Conservation (phyloP, 1,284 basidiomycete genomes). For the Calocybe gambosa region DNA sequence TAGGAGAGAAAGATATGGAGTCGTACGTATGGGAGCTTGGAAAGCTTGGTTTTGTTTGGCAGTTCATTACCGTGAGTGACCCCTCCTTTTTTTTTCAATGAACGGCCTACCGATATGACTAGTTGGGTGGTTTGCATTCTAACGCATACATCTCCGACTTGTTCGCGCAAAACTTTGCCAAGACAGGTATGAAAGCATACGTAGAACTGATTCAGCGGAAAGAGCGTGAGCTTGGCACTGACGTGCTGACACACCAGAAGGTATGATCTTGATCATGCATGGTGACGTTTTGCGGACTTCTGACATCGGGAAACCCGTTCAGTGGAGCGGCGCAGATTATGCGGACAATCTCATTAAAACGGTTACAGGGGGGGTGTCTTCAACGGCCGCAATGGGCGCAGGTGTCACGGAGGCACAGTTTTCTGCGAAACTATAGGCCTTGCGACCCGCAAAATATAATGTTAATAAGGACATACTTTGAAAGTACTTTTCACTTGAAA, state of each 20-base stretch:
- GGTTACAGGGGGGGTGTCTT: constrained; percentile 92
- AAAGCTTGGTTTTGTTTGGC: constrained; percentile 93
- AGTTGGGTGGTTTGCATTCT: constrained; percentile 95
- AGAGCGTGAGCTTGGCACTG: constrained; percentile 86
- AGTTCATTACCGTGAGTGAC: constrained; percentile 88
- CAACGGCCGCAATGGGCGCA: constrained; percentile 92
- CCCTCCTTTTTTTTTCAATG: too few relatives aligned
- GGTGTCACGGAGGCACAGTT: constrained; percentile 94
- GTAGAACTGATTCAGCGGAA: constrained; percentile 80
- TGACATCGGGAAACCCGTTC: constrained; percentile 13
- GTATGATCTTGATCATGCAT: constrained; percentile 26
- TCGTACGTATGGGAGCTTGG: constrained; percentile 90
- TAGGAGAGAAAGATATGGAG: constrained; percentile 83
- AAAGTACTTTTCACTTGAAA: too few relatives aligned
- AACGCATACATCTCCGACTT: constrained; percentile 96
- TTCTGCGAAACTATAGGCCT: constrained; percentile 46
- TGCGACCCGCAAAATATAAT: too few relatives aligned
- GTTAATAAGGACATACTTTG: too few relatives aligned
- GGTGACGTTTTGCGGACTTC: constrained; percentile 7
- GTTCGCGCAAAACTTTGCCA: constrained; percentile 84
- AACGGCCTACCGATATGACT: constrained; percentile 14
- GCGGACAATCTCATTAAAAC: constrained; percentile 91
- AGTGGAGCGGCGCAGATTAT: constrained; percentile 96
- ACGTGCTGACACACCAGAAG: constrained; percentile 89
- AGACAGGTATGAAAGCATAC: constrained; percentile 91